phyloP scores from a whole-genome alignment of 768 basidiomycete species.

The Tremella fuciformis region DNA sequence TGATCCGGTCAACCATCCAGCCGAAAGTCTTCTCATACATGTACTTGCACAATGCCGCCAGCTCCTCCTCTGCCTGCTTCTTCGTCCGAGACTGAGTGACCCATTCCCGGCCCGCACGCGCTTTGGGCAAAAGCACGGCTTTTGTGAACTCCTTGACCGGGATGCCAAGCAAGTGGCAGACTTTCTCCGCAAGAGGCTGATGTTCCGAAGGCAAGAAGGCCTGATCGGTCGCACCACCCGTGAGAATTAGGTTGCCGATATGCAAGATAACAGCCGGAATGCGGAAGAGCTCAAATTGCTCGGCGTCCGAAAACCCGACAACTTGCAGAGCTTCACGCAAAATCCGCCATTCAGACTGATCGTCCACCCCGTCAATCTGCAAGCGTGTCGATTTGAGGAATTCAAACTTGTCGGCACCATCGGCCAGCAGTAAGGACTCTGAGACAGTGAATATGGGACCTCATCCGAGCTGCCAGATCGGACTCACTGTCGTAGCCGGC shows the following conservation, averaged over 20 bases:
- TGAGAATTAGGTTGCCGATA: conserved; percentile 86
- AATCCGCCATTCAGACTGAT: conserved; percentile 78
- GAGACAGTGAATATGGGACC: conserved; percentile 11
- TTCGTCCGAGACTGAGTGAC: conserved; percentile 87
- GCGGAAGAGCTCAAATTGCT: conserved; percentile 91
- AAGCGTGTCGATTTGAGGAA: conserved; percentile 84
- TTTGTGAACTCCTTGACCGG: conserved; percentile 81
- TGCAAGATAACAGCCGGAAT: conserved; percentile 89
- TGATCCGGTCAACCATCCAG: conserved; percentile 87
- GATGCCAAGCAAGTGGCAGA: conserved; percentile 86
- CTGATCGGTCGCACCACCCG: conserved; percentile 75
- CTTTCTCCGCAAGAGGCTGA: conserved; percentile 62
- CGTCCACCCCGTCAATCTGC: conserved; percentile 94
- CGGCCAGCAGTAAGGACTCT: conserved; percentile 74
- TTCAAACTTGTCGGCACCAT: conserved; percentile 75
- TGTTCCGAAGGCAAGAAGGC: conserved; percentile 55
- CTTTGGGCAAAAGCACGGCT: conserved; percentile 81
- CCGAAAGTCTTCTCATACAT: conserved; percentile 97
- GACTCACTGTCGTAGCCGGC: conserved; percentile 63
- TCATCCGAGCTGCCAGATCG: conserved; percentile 12
- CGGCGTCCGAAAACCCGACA: conserved; percentile 78
- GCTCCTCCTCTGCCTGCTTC: conserved; percentile 88
- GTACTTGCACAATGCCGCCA: conserved; percentile 86
- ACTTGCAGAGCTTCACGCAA: conserved; percentile 79
- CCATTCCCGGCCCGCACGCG: conserved; percentile 94